These are phyloP conservation scores for Hypoxylon rubiginosum DNA, from an alignment of 2,329 filamentous ascomycete species.

Conservation along the genomic window DNA sequence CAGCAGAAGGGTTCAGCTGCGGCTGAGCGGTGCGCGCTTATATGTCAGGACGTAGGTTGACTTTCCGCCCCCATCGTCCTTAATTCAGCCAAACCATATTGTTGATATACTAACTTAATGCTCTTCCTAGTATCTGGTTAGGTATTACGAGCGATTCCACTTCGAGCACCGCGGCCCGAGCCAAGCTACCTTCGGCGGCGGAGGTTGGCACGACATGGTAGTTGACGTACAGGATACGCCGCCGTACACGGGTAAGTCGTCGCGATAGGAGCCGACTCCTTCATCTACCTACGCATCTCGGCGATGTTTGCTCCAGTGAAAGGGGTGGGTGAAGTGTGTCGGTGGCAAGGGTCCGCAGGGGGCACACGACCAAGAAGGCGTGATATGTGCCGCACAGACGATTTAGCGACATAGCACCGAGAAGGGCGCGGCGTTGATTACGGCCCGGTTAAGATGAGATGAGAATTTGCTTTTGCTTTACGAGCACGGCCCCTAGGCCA, in stretches of 20 bases:
- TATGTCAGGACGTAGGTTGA: constrained; percentile 77
- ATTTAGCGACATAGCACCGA: neutral
- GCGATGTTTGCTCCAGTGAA: neutral
- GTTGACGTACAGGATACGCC: constrained; percentile 7
- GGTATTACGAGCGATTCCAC: constrained; percentile 82
- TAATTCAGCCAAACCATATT: neutral
- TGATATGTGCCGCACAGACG: constrained; percentile 18
- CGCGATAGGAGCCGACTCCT: neutral
- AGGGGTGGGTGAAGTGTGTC: neutral
- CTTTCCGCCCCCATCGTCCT: constrained; percentile 1
- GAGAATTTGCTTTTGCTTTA: constrained; percentile 8
- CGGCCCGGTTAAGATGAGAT: constrained; percentile 22
- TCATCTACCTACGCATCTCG: neutral
- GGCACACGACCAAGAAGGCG: neutral
- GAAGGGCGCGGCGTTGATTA: constrained; percentile 1
- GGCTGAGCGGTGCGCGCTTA: constrained; percentile 79
- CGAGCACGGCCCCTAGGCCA: neutral
- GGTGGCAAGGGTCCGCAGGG: neutral
- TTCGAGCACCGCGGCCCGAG: constrained; percentile 79
- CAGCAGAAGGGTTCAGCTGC: constrained; percentile 78
- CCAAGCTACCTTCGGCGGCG: constrained; percentile 78
- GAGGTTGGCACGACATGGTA: constrained; percentile 88
- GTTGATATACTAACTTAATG: neutral
- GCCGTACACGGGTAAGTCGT: constrained; percentile 6
- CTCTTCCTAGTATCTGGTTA: constrained; percentile 69